These are phyloP conservation scores for Peronospora belbahrii DNA, from an alignment of 352 stramenopile species.

Conservation along the genomic window DNA sequence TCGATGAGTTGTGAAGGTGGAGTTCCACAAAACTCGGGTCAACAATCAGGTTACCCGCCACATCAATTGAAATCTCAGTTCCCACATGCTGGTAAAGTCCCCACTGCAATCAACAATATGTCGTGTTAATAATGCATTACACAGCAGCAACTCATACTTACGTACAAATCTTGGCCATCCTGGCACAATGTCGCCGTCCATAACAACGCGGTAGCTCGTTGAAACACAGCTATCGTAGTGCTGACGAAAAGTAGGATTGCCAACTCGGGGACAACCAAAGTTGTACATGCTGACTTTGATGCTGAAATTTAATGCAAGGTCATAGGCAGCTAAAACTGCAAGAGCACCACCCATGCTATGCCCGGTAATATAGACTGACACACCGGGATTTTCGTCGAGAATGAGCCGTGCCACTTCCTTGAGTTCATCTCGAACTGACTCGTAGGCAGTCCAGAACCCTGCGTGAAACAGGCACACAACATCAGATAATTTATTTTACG, in stretches of 20 bases:
- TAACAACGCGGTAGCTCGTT: constrained; percentile 74
- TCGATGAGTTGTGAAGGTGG: constrained; percentile 58
- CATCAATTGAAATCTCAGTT: constrained; percentile 60
- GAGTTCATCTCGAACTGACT: constrained; percentile 67
- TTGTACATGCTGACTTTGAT: constrained; percentile 88
- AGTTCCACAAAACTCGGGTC: constrained; percentile 77
- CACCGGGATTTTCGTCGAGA: constrained; percentile 72
- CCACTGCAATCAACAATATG: constrained; percentile 30
- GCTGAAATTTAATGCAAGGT: constrained; percentile 78
- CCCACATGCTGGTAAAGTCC: constrained; percentile 71
- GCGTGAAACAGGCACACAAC: neutral
- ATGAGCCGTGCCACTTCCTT: constrained; percentile 72
- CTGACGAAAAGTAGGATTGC: constrained; percentile 75
- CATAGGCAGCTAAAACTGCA: constrained; percentile 82
- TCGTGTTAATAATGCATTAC: constrained; percentile 2
- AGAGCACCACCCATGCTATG: constrained; percentile 90
- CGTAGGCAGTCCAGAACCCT: constrained; percentile 85
- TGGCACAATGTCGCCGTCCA: constrained; percentile 76
- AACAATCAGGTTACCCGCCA: constrained; percentile 71
- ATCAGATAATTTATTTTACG: constrained; percentile 2
- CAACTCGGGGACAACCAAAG: constrained; percentile 80
- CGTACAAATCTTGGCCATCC: constrained; percentile 65
- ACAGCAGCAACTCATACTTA: constrained; percentile 9
- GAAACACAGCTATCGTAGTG: constrained; percentile 70
- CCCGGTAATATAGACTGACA: constrained; percentile 88